Base-by-base conservation (phyloP, 352 stramenopile genomes). In the Phytophthora hibernalis region DNA sequence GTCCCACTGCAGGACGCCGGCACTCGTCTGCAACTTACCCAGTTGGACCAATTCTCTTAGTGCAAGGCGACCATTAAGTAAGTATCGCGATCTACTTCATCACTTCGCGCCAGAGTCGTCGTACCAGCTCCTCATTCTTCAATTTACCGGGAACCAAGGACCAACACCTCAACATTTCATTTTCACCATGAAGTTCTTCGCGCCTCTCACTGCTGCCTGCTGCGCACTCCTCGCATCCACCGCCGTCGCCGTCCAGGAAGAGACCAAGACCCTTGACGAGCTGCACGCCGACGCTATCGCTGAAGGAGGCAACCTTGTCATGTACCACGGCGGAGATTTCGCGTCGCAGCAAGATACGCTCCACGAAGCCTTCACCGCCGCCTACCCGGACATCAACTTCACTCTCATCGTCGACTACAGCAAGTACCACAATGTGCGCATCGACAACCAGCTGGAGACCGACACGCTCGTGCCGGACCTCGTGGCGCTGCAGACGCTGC, bases 371-470 rank as follows among this genome's bases (percentile, higher is more conserved):
- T 81, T 79, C 65, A 37, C 18, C 2, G 59, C 53, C 0, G 58
- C 72, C 3, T 86, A 79, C 74, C 79, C 83, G 21, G 42, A 79
- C 9, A 77, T 91, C 67, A 89, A 89, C 49, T 80, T 89, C 74
- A 85, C 78, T 30, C 51, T 89, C 30, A 65, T 85, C 58, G 68
- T 83, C 15, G 80, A 85, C 67, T 83, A 89, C 72, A 74, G 57
- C 72, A 85, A 85, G 69, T 83, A 76, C 59, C 72, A 87, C 58
- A 53, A 85, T 53, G 85, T 79, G 35, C 85, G 82, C 18, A 76
- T 86, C 22, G 78, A 93, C 74, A 84, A 92, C 57, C 68, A 85
- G 40, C 65, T 88, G 44, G 77, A 84, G 58, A 80, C 64, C 33
- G 57, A 79, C 59, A 61, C 53, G 35, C 62, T 86, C 35, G 78